phyloP scores from a whole-genome alignment of 1,284 basidiomycete species.

The Fomitopsis betulina region DNA sequence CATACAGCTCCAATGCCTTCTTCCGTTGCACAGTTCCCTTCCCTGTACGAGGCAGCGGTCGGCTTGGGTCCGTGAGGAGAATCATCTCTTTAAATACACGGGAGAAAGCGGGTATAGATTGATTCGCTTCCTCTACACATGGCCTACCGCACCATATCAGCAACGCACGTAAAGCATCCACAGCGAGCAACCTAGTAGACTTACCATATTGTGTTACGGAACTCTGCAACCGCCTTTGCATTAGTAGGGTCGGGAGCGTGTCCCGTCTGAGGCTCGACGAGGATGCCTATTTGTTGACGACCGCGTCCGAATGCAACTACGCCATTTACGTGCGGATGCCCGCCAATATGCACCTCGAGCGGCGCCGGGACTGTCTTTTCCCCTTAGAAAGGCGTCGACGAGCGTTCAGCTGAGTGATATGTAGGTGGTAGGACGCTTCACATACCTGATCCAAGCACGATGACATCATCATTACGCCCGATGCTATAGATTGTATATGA shows the following conservation, averaged over 20 bases:
- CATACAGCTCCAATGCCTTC: conserved; percentile 23
- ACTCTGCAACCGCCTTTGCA: conserved; percentile 17
- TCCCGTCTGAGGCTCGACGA: conserved; percentile 29
- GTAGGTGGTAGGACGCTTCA: not conserved
- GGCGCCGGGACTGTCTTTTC: conserved; percentile 37
- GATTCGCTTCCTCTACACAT: conserved; percentile 29
- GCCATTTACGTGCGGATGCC: conserved; percentile 22
- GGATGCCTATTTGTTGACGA: conserved; percentile 32
- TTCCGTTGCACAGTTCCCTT: conserved; percentile 26
- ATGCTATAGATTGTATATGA: conserved; percentile 9
- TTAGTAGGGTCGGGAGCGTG: conserved; percentile 22
- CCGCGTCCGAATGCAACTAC: conserved; percentile 37
- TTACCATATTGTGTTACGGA: conserved; percentile 32
- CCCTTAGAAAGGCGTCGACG: conserved; percentile 19
- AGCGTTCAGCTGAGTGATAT: not conserved
- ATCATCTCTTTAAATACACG: conserved; percentile 35
- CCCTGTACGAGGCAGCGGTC: conserved; percentile 27
- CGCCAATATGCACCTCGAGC: conserved; percentile 24
- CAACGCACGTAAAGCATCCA: not conserved
- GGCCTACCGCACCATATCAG: conserved; percentile 17
- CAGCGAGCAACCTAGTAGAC: not conserved
- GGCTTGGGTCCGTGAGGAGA: conserved; percentile 23
- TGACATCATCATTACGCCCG: conserved; percentile 16
- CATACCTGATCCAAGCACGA: conserved; percentile 7
- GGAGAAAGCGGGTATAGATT: conserved; percentile 29